Conservation (phyloP, 495 filamentous ascomycete species). For the Hyaloscypha finlandica region DNA sequence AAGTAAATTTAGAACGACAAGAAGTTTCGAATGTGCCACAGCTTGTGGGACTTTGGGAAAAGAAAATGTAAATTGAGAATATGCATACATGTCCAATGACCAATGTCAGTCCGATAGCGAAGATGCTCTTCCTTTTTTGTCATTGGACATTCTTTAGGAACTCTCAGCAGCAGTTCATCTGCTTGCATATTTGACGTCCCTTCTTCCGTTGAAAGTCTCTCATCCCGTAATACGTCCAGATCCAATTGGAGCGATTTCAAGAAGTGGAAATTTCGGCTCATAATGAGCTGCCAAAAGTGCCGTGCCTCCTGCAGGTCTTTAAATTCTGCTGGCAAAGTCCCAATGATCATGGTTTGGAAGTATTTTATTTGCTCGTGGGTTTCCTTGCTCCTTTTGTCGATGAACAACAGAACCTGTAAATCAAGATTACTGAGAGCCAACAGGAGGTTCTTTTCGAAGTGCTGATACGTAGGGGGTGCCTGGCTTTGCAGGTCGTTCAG, state of each 20-base stretch:
- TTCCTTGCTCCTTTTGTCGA: conserved; percentile 8
- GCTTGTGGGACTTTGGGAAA: background rate
- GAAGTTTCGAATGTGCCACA: background rate
- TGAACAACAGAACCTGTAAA: conserved; percentile 25
- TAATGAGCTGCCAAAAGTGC: conserved; percentile 19
- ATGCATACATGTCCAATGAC: conserved; percentile 3
- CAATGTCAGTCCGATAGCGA: conserved; percentile 9
- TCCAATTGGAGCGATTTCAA: conserved; percentile 14
- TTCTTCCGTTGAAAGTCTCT: background rate
- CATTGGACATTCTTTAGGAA: background rate
- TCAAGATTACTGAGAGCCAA: conserved; percentile 14
- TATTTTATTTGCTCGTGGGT: conserved; percentile 14
- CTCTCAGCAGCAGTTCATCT: background rate
- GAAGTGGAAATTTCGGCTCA: conserved; percentile 26
- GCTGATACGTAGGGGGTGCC: background rate
- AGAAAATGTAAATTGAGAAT: background rate
- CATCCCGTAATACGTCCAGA: conserved; percentile 2
- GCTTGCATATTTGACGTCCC: background rate
- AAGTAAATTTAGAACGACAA: background rate
- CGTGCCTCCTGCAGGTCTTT: conserved; percentile 2
- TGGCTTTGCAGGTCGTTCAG: background rate
- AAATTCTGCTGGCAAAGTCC: conserved; percentile 18
- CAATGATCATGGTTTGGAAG: background rate
- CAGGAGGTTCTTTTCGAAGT: conserved; percentile 17
- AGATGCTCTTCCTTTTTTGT: background rate